A percentile compares a stretch with the other conserved stretches of the same genome.
Evolutionary conservation across 2,329 filamentous ascomycete species (phyloP).

Genomic region (Neofusicoccum cordaticola): DNA sequence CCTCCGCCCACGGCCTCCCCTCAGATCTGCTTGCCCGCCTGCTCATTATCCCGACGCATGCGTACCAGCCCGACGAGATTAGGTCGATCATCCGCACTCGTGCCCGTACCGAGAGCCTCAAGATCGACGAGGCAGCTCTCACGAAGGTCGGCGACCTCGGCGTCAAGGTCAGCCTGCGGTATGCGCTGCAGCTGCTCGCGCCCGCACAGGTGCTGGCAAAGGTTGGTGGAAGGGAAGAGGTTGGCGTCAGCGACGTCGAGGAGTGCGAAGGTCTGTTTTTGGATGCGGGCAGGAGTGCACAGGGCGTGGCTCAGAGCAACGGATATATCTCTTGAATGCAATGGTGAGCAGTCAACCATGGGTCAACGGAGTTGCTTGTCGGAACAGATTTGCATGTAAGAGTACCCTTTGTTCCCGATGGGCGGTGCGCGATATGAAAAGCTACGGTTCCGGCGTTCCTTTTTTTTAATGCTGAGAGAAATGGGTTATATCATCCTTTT

Average conservation of each 20-base stretch:
- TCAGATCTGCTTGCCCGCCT: constrained; percentile 90
- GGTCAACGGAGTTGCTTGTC: neutral
- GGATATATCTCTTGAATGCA: constrained; percentile 34
- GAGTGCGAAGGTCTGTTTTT: constrained; percentile 48
- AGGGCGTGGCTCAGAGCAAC: constrained; percentile 26
- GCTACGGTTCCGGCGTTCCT: neutral
- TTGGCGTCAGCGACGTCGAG: constrained; percentile 55
- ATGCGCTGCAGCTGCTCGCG: constrained; percentile 87
- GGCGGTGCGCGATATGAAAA: constrained; percentile 1
- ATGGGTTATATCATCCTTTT: neutral
- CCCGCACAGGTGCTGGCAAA: constrained; percentile 88
- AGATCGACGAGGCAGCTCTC: constrained; percentile 76
- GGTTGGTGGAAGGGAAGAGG: constrained; percentile 54
- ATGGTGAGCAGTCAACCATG: neutral
- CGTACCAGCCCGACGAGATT: constrained; percentile 86
- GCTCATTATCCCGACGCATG: constrained; percentile 91
- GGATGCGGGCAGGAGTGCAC: constrained; percentile 49
- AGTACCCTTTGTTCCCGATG: constrained; percentile 7
- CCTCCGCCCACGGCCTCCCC: constrained; percentile 86
- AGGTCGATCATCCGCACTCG: constrained; percentile 86
- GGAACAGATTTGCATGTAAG: constrained; percentile 4
- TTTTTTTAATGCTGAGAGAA: neutral
- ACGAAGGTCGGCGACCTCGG: constrained; percentile 85
- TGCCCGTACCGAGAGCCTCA: constrained; percentile 75
- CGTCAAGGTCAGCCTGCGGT: constrained; percentile 83